Evolutionary conservation across 371 early-diverging fungal species (phyloP).

Genomic region (Haplosporangium sp.): DNA sequence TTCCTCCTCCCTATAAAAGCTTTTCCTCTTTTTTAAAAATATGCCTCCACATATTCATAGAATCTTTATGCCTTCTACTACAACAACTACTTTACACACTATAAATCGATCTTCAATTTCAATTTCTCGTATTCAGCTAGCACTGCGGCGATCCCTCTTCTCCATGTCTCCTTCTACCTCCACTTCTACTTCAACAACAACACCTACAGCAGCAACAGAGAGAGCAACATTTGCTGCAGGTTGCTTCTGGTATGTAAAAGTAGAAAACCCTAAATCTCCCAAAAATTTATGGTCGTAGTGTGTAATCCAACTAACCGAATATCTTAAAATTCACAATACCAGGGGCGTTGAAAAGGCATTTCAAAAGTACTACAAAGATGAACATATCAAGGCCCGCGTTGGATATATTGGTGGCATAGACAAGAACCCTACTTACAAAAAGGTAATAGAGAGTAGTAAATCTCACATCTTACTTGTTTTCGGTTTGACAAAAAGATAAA

Average conservation of each 20-base stretch:
- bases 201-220: constrained; percentile 26
- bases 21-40: not conserved
- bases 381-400: constrained; percentile 75
- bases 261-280: not conserved
- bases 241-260: constrained; percentile 56
- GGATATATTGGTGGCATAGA: constrained; percentile 87
- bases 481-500: no score
- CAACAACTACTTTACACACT: not conserved
- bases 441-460: constrained; percentile 54
- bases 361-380: constrained; percentile 69
- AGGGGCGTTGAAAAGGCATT: constrained; percentile 92
- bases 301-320: not conserved
- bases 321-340: not conserved
- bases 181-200: not conserved
- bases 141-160: not conserved
- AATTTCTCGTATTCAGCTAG: not conserved
- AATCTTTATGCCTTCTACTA: not conserved
- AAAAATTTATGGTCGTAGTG: no score
- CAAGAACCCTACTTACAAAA: constrained; percentile 67
- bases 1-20: not conserved
- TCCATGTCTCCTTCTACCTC: not conserved
- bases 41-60: not conserved
- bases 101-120: not conserved
- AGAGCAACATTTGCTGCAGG: constrained; percentile 59
- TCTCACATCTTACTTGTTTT: no score